Evolutionary conservation across 2,329 filamentous ascomycete genomes (phyloP), one percentile per base, ranked within the genome.

Genomic region (Aspergillus pseudotamarii): DNA sequence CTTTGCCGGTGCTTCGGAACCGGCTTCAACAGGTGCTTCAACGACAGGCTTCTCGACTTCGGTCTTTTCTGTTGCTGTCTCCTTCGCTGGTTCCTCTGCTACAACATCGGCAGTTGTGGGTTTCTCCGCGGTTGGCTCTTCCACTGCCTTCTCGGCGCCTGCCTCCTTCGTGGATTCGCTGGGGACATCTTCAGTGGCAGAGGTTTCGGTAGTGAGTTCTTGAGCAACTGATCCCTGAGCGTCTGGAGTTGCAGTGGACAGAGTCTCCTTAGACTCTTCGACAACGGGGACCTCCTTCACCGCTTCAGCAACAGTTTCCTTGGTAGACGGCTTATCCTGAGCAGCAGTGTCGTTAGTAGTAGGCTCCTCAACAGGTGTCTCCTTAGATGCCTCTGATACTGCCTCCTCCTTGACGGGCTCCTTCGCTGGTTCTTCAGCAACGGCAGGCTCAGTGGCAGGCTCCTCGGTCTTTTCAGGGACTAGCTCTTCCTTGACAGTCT

Each of bases 401-500:
- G 46, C 21, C 9, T 34, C 46, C 28, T 59, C 57, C 6, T 26
- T 23, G 8, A 43, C 57, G 12, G 21, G 10, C 32, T 59, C 57
- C 46, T 53, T 53, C 1, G n/a, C 57, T 14, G 45, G 32, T 30
- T 62, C 50, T 32, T 60, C 51, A 41, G 32, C 30, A 14, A 16
- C 56, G 19, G 45, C 14, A 19, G 59, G 41, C 54, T 58, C 62
- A 14, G 61, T 12, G n/a, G 64, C 58, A 21, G 64, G 56, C 12
- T 54, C 58, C 16, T 51, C 54, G 16, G 62, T 26, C 55, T 67
- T 59, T 32, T 66, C 57, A 23, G 51, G 51, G 5, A 53, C 55
- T 14, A 64, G 43, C 56, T 65, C 68, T 36, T 68, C 57, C 11
- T 36, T 53, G 5, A 45, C 46, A 46, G 57, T 26, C 30, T 59